Evolutionary conservation across 1,284 basidiomycete genomes (phyloP), one percentile per base, ranked within the genome.

Genomic region (Schizophyllum commune): DNA sequence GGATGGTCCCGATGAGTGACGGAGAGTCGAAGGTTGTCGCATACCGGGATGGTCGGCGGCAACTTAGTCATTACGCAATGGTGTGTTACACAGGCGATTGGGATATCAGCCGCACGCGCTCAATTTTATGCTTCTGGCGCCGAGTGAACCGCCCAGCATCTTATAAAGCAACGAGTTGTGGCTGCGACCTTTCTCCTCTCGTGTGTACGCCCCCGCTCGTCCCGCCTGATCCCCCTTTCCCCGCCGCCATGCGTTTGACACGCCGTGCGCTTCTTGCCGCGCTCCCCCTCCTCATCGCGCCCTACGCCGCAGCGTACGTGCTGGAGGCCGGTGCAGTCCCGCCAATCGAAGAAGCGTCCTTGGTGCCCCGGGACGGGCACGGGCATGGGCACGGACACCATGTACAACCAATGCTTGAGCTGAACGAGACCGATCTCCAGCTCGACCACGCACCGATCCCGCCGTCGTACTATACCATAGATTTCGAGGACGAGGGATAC

Each of bases 391-490:
- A 84, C 62, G 77, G 77, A 62, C 74, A 76, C 57, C 74, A 81
- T 62, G 79, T 68, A 2, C 75, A 76, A 5, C 85, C 88, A n/a
- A 67, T 84, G 20, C 63, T 78, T 17, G 76, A 82, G 64, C 76
- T 93, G 56, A 91, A 93, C 70, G 92, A 93, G 70, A 88, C 88
- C 0, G 83, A 86, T 58, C 74, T 92, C 55, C 77, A 83, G 20
- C 70, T 83, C 65, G 74, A 76, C 62, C 91, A 92, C 70, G 70
- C 75, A 1, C 84, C 85, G 0, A 90, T 87, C 0, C 88, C 88
- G 0, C 83, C 86, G 0, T 92, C 91, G 3, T 94, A 92, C 70
- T 92, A 84, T 73, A 84, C 87, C 6, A 82, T 89, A 65, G 91
- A 92, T 70, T 81, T 84, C 66, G 84, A 87, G 52, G 79, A 83